Conservation (phyloP, 441 rosid genomes). For the Erodium texanum region DNA sequence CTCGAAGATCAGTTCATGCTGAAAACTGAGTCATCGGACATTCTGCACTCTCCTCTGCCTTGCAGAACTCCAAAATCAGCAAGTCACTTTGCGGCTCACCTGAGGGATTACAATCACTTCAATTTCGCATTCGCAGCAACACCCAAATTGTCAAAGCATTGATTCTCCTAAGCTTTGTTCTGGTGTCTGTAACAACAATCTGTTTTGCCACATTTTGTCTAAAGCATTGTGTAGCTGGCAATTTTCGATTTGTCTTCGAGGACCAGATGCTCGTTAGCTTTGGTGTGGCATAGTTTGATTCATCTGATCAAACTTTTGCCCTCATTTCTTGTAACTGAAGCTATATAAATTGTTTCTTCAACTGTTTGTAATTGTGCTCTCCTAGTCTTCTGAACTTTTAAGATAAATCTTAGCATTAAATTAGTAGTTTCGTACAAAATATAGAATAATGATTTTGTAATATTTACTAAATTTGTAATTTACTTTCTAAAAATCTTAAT, state of each 20-base stretch:
- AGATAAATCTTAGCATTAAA: too few relatives aligned
- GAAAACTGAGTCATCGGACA: conserved; percentile 13
- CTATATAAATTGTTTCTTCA: neutral
- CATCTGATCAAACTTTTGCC: neutral
- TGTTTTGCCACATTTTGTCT: too few relatives aligned
- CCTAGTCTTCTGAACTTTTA: too few relatives aligned
- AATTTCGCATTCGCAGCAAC: conserved; percentile 31
- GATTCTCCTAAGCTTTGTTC: neutral
- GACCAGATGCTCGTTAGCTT: too few relatives aligned
- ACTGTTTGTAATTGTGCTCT: too few relatives aligned
- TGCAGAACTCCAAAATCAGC: conserved; percentile 27
- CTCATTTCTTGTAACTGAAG: neutral
- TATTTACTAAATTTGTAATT: too few relatives aligned
- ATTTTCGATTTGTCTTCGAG: neutral
- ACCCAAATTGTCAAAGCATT: conserved; percentile 25
- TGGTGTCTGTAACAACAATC: neutral
- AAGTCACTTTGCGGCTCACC: conserved; percentile 10
- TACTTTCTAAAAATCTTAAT: too few relatives aligned
- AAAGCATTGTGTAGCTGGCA: neutral
- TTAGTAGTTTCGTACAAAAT: too few relatives aligned
- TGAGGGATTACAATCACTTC: conserved; percentile 22
- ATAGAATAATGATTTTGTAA: too few relatives aligned
- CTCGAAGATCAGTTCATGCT: conserved; percentile 18
- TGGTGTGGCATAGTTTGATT: neutral
- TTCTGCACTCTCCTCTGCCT: conserved; percentile 27